Evolutionary conservation across 1,139 yeast species (phyloP), one percentile per base, ranked within the genome.

Genomic region (Ogataea hybrid): DNA sequence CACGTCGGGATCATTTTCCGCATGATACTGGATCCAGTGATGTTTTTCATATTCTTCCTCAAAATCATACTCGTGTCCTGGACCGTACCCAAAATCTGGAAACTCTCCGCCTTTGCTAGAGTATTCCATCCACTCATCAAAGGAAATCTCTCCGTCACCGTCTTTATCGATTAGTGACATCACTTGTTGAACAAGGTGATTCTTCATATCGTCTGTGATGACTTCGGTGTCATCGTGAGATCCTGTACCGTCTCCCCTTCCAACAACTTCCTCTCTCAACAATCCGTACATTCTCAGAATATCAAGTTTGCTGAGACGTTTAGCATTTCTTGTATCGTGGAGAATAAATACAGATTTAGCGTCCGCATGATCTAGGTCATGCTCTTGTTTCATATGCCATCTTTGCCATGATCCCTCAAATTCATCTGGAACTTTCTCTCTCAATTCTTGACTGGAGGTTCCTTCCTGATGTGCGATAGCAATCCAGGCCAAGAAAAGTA

Each of bases 11-110:
- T 89, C 97, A 44, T 73, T 67, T 48, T 85, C 79, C 39, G 81
- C 77, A 63, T 92, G 97, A 62, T 76, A 86, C 62, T 88, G 71
- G 49, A 81, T 78, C 97, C 97, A 92, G 63, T 92, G 97, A 62
- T 92, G 97, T 48, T 86, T 81, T 56, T 90, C 97, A 58, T 89
- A 90, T 60, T 90, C 97, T 52, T 79, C 76, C 63, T 92, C 98
- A 58, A 89, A 92, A 65, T 88, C 96, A 38, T 90, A 84, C 65
- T 90, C 97, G 60, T 90, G 97, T 14, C 98, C 97, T n/a, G 87
- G 92, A 16, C 97, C 97, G 49, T 83, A 81, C 7, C 96, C 96
- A 61, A 89, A 80, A 62, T 92, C 97, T 1, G 97, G 97, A 58
- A 92, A 75, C 50, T 77, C 77, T 2, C 85, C 84, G 5, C 95